Conservation (phyloP, 805 yeast species). For the Teunomyces tritomae region DNA sequence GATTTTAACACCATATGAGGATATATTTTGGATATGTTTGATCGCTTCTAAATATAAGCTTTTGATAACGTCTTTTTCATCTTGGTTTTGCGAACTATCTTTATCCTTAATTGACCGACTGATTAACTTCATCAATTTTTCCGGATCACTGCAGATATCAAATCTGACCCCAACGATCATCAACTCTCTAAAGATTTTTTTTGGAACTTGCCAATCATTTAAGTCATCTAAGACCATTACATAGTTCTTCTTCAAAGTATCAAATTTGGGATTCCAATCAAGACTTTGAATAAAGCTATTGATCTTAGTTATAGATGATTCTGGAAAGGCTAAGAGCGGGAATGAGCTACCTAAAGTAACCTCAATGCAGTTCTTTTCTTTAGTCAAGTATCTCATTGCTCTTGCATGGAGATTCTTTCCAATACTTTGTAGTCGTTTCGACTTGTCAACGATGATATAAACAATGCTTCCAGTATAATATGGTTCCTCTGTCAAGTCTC, state of each 20-base stretch:
- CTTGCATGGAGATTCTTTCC: constrained; percentile 53
- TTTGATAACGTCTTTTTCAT: constrained; percentile 20
- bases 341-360: constrained; percentile 45
- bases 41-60: constrained; percentile 39
- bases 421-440: constrained; percentile 53
- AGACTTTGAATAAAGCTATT: constrained; percentile 34
- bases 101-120: constrained; percentile 16
- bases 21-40: constrained; percentile 23
- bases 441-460: constrained; percentile 49
- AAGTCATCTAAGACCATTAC: constrained; percentile 43
- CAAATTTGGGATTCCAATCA: constrained; percentile 38
- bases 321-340: constrained; percentile 43
- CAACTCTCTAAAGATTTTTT: constrained; percentile 51
- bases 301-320: constrained; percentile 5
- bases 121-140: constrained; percentile 42
- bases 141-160: constrained; percentile 48
- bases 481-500: constrained; percentile 12
- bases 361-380: constrained; percentile 39
- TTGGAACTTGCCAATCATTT: constrained; percentile 50
- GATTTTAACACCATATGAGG: constrained; percentile 40
- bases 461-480: constrained; percentile 39
- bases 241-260: constrained; percentile 21
- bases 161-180: constrained; percentile 57
- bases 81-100: constrained; percentile 8
- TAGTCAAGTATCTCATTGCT: constrained; percentile 48